Conservation (phyloP, 2,329 filamentous ascomycete genomes). For the Penicillium capsulatum region DNA sequence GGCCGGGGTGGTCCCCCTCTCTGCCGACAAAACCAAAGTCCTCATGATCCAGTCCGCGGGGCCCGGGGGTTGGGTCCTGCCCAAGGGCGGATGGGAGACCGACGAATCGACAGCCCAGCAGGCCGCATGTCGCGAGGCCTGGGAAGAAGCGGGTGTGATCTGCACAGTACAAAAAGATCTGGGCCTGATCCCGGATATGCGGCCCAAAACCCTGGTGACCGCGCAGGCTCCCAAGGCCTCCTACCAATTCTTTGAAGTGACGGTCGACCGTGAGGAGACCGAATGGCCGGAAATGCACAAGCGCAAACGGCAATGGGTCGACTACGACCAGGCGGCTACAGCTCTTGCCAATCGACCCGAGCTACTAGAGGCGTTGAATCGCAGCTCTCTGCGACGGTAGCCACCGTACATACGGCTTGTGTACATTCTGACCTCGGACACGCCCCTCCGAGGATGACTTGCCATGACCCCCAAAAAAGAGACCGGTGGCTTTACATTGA, state of each 20-base stretch:
- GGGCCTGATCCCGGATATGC: conserved; percentile 78
- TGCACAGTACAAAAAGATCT: conserved; percentile 81
- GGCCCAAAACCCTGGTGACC: conserved; percentile 52
- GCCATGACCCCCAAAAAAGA: conserved; percentile 20
- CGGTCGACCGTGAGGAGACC: conserved; percentile 76
- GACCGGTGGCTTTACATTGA: conserved; percentile 17
- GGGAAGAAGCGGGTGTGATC: conserved; percentile 94
- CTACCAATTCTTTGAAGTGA: conserved; percentile 67
- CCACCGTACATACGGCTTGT: conserved; percentile 6
- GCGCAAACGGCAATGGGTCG: conserved; percentile 84
- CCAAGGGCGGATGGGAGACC: conserved; percentile 95
- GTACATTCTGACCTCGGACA: conserved; percentile 5
- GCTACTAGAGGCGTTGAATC: conserved; percentile 78
- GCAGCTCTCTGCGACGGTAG: conserved; percentile 64
- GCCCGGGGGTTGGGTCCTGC: conserved; percentile 90
- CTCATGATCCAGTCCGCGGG: conserved; percentile 90
- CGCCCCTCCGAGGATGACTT: conserved; percentile 17
- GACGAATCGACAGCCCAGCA: conserved; percentile 86
- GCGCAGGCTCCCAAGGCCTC: conserved; percentile 62
- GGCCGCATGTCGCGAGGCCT: conserved; percentile 82
- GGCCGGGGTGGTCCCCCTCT: conserved; percentile 87
- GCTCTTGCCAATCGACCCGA: conserved; percentile 76
- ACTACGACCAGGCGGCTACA: conserved; percentile 74
- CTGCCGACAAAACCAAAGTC: conserved; percentile 78
- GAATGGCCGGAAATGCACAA: conserved; percentile 96